phyloP scores from a whole-genome alignment of 495 filamentous ascomycete genomes.

The Xylaria curta region DNA sequence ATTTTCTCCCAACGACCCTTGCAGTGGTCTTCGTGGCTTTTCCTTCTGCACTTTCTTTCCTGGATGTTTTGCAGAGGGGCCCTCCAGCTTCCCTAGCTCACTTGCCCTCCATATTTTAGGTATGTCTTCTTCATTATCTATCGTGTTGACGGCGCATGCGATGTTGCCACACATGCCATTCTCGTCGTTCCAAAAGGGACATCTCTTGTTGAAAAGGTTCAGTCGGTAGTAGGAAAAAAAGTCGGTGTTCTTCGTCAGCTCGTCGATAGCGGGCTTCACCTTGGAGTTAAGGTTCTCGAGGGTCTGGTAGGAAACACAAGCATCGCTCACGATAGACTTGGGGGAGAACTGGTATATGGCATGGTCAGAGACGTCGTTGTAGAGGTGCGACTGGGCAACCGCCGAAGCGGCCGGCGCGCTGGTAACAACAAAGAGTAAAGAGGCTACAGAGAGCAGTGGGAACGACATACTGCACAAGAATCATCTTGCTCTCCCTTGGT shows the following conservation, averaged over 20 bases:
- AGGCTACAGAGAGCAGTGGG: slow-evolving; percentile 34
- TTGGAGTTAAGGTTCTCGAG: slow-evolving; percentile 83
- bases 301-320: slow-evolving; percentile 89
- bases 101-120: slow-evolving; percentile 89
- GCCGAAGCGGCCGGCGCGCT: slow-evolving; percentile 25
- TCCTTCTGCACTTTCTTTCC: slow-evolving; percentile 72
- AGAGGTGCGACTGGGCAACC: slow-evolving; percentile 30
- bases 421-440: slow-evolving; percentile 31
- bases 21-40: slow-evolving; percentile 73
- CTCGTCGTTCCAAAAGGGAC: slow-evolving; percentile 94
- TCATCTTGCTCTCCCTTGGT: slow-evolving; percentile 45
- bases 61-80: slow-evolving; percentile 88
- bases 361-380: slow-evolving; percentile 46
- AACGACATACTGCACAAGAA: slow-evolving; percentile 55
- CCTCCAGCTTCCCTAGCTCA: slow-evolving; percentile 91
- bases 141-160: slow-evolving; percentile 94
- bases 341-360: slow-evolving; percentile 57
- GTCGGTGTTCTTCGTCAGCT: slow-evolving; percentile 85
- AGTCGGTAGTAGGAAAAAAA: slow-evolving; percentile 98
- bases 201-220: slow-evolving; percentile 94
- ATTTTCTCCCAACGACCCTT: slow-evolving; percentile 80
- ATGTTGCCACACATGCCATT: slow-evolving; percentile 97
- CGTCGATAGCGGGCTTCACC: slow-evolving; percentile 79
- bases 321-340: slow-evolving; percentile 74
- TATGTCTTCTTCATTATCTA: slow-evolving; percentile 94